Evolutionary conservation across 2,329 filamentous ascomycete species (phyloP).

Genomic region (Gnomoniopsis sp.): DNA sequence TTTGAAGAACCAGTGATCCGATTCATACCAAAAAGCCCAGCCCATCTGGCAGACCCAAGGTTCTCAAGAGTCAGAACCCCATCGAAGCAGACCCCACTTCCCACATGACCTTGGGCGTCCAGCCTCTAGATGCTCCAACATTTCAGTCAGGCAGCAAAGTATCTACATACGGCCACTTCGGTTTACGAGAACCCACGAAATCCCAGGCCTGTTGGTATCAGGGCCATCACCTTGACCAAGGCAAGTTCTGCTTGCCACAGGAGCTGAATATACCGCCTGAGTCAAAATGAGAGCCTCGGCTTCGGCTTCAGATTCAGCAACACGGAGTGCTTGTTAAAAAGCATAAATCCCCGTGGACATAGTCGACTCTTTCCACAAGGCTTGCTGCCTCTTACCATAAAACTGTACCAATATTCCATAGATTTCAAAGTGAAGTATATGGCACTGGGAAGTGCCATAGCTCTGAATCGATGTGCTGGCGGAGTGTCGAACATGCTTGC

Average conservation of each 20-base stretch:
- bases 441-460: too few relatives aligned
- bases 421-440: too few relatives aligned
- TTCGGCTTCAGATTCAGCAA: not conserved
- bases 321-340: not conserved
- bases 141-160: slow-evolving; percentile 13
- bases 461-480: too few relatives aligned
- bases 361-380: not conserved
- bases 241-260: slow-evolving; percentile 2
- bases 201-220: slow-evolving; percentile 3
- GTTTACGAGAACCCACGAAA: slow-evolving; percentile 13
- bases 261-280: not conserved
- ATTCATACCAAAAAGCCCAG: not conserved
- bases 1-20: not conserved
- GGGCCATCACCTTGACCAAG: not conserved
- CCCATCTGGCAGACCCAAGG: not conserved
- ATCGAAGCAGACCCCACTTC: not conserved
- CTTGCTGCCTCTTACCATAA: too few relatives aligned
- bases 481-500: too few relatives aligned
- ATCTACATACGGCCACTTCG: slow-evolving; percentile 18
- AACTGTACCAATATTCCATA: too few relatives aligned
- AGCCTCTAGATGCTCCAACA: not conserved
- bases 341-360: not conserved
- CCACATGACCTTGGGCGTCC: not conserved
- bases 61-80: slow-evolving; percentile 1
- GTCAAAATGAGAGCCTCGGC: not conserved